Evolutionary conservation across 306 rosid genomes (phyloP), one percentile per base, ranked within the genome.

Genomic region (Citrullus mucosospermus): DNA sequence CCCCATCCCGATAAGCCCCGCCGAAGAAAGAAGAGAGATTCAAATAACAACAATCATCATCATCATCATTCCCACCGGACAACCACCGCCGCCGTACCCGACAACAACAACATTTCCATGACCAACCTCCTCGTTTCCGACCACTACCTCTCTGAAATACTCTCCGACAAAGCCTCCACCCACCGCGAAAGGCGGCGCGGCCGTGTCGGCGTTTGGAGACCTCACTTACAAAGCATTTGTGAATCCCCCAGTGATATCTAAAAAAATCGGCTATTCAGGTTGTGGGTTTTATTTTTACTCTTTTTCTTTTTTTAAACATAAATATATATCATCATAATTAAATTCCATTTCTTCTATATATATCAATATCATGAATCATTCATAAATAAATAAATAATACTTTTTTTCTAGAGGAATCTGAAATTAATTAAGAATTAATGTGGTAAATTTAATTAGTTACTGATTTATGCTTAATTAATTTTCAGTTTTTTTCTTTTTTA

Each of bases 141-240:
- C 69, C 95, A 72, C 41, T 92, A 94, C 70, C 84, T 91, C 83
- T 87, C 84, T 57, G 97, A 94, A 15, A 87, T 92, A 54, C 86
- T 94, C 61, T 94, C 92, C 39, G 98, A 94, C 87, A 94, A 92
- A 80, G 80, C 87, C 14, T 94, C 97, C 0, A 82, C 93, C 7
- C 94, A 89, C 77, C 82, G 88, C 68, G 98, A 92, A 43, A 89
- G 91, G 66, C 78, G 98, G 82, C 88, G 95, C 81, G 95, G 96
- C 15, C 97, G 98, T n/a, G 91, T 91, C 43, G 95, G 91, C 1
- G 95, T 89, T 2, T 92, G 98, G 98, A 87, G 96, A 65, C 98
- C 98, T 77, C 97, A 87, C 78, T 83, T 94, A 44, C 91, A 90
- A 62, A 92, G 96, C 85, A 94, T 94, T 78, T 85, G 89, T 36